Evolutionary conservation across 306 rosid genomes (phyloP), one percentile per base, ranked within the genome.

Genomic region (Astragalus glycyphyllos): DNA sequence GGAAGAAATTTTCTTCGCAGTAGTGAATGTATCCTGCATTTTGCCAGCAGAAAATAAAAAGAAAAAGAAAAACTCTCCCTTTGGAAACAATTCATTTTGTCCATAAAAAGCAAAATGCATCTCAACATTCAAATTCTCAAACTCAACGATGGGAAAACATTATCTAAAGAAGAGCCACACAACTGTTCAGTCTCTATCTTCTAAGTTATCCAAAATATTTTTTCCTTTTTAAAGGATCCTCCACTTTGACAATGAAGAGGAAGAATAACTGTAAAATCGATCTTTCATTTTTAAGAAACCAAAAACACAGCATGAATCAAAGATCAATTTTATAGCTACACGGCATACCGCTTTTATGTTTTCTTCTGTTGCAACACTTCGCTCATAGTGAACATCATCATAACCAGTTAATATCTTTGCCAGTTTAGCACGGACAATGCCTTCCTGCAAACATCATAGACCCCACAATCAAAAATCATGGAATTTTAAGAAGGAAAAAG

Each of bases 371-470:
- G 99, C 97, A 77, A 86, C 51, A 58, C 99, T 95, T 51, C 86
- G 84, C 84, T 91, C 97, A 37, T 91, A 91, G 77, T 86, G 96
- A 79, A 95, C 91, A 69, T 91, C 96, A 40, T 84, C 86, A 67
- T 86, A 77, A 56, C 92, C 91, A 73, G 83, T 56, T 74, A 95
- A 82, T 61, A 89, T 76, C 75, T 87, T 91, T 13, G 88, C 91
- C 69, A 95, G 85, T 83, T 84, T 91, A 78, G 81, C 96, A 13
- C 97, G 96, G 64, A 91, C 82, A 74, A 95, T 79, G 80, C 99
- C 99, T 80, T 95, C 92, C 99, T 91, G 86, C 76, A 83, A 53
- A 68, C 81, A 76, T 4, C 72, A 79, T 42, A 71, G 9, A 68
- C 62, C 61, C 51, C 60, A 59, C 46, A 58, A 63, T 80, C 76